phyloP scores from a whole-genome alignment of 1,284 basidiomycete species.

The Tetrapyrgos nigripes region DNA sequence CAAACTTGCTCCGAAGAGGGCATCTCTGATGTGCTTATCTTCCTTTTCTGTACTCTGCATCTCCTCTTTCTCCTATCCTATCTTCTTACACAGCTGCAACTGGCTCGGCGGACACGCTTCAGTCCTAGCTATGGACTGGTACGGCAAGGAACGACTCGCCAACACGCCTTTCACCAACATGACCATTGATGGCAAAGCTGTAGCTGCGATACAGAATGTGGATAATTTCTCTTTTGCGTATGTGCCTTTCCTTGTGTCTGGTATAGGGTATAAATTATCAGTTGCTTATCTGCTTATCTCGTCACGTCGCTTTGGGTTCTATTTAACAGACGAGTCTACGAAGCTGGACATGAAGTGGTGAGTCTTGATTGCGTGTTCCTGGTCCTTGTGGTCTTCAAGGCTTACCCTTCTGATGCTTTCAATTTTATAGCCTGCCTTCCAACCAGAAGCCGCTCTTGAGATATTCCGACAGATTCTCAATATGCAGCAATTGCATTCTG shows the following conservation, averaged over 20 bases:
- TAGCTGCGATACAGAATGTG: constrained; percentile 68
- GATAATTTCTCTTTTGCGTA: constrained; percentile 70
- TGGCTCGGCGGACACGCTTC: constrained; percentile 65
- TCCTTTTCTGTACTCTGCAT: background rate
- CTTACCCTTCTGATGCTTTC: background rate
- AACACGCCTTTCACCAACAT: constrained; percentile 62
- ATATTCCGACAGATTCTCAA: constrained; percentile 63
- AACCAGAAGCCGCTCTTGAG: constrained; percentile 59
- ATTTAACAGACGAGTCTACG: constrained; percentile 52
- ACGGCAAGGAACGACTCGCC: constrained; percentile 54
- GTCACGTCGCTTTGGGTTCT: background rate
- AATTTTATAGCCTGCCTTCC: constrained; percentile 55
- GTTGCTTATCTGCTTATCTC: background rate
- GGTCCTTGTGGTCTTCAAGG: no score
- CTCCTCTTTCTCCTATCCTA: background rate
- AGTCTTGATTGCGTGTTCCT: constrained; percentile 28
- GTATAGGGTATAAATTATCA: no score
- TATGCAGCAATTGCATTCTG: constrained; percentile 60
- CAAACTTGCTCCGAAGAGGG: no score
- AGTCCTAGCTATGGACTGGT: constrained; percentile 68
- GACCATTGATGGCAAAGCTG: constrained; percentile 54
- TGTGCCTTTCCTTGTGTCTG: no score
- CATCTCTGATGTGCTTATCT: background rate
- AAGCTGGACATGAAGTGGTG: constrained; percentile 65
- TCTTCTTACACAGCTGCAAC: constrained; percentile 53